Base-by-base conservation (phyloP, 2,329 filamentous ascomycete species). In the Talaromyces sp. region DNA sequence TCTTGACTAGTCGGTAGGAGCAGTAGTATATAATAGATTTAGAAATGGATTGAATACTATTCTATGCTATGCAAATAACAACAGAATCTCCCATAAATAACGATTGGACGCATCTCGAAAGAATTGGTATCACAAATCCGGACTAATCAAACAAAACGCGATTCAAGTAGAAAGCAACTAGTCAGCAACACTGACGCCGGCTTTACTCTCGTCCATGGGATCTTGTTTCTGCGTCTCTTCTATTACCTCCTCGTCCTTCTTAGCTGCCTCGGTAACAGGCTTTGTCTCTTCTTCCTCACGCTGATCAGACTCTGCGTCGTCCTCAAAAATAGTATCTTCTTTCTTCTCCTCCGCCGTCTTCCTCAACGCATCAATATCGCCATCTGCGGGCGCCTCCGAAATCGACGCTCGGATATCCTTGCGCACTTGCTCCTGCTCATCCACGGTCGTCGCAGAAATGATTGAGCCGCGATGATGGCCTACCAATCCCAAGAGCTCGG, bases 401-500 rank as follows among this genome's bases (percentile, higher is more conserved):
- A 79, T 73, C 4, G 77, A 79, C 52, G 74, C 72, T 11, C 77
- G 73, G 45, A 79, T 70, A 64, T 80, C 77, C 48, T 72, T 70
- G 19, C 73, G 72, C 6, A 75, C 70, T 63, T 75, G 71, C n/a
- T 75, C 73, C 35, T 73, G 72, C 63, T 77, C 77, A 43, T 72
- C 74, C 16, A 72, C 68, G 16, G 74, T 74, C 0, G 73, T 72
- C 3, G 72, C 72, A 27, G 76, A 76, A 9, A 79, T 70, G 37
- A 75, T 75, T 8, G 76, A 76, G 0, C 72, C 72, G 27, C 75
- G 77, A 66, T 79, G 77, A 66, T 79, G 77, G 61, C 72, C 72
- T n/a, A 77, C 72, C n/a, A 78, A 67, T 3, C 76, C 76, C 64
- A 78, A 65, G 62, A 68, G 64, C 67, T 75, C 73, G 47, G 72